Evolutionary conservation across 768 basidiomycete species (phyloP).

Genomic region (Omphalotus guepiniiformis): DNA sequence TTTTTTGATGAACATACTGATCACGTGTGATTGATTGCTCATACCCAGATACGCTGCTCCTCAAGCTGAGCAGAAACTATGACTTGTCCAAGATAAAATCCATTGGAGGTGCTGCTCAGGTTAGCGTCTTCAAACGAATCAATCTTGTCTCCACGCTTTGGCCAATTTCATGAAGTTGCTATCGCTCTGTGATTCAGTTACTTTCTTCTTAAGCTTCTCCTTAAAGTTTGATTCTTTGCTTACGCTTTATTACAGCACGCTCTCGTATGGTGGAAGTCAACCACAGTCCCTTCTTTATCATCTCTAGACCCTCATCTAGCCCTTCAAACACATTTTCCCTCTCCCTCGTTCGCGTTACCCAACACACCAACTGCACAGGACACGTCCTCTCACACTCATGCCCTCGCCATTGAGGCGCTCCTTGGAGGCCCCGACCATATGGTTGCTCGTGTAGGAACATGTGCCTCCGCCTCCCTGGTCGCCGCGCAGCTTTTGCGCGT

Average conservation of each 20-base stretch:
- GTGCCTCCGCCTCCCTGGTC: conserved; percentile 64
- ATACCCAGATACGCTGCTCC: conserved; percentile 63
- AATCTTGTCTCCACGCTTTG: background rate
- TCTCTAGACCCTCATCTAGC: conserved; percentile 69
- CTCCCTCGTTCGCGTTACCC: conserved; percentile 64
- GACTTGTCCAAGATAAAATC: conserved; percentile 70
- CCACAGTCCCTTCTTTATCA: conserved; percentile 66
- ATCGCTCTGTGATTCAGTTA: no score
- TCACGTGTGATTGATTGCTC: conserved; percentile 11
- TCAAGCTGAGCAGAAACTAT: conserved; percentile 66
- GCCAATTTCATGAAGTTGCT: no score
- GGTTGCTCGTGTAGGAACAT: conserved; percentile 71
- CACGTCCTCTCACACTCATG: conserved; percentile 77
- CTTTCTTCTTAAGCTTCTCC: conserved; percentile 6
- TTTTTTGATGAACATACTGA: conserved; percentile 29
- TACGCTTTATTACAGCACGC: conserved; percentile 43
- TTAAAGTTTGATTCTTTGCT: background rate
- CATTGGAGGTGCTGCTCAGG: conserved; percentile 78
- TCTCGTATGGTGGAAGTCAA: conserved; percentile 85
- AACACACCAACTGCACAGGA: conserved; percentile 77
- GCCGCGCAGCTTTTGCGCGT: conserved; percentile 75
- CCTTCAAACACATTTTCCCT: conserved; percentile 62
- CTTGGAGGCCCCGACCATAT: conserved; percentile 77
- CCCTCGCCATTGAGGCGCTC: conserved; percentile 67
- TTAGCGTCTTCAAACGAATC: no score